These are phyloP conservation scores for Leccinum aurantiacum DNA, from an alignment of 768 basidiomycete species.

Conservation along the genomic window DNA sequence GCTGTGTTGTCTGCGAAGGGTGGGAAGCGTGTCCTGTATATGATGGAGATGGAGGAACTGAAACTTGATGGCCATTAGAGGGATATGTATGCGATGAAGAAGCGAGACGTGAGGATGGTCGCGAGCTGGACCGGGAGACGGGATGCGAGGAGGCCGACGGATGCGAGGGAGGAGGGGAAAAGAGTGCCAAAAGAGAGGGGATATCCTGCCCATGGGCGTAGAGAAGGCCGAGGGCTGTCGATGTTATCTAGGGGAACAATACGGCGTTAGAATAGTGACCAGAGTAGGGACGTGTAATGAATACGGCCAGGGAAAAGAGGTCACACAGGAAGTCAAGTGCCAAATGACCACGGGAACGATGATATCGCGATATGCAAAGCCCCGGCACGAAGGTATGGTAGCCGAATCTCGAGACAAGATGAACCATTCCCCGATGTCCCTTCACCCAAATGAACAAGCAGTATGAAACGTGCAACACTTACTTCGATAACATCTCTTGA, in stretches of 20 bases:
- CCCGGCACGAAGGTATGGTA: background rate
- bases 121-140: slow-evolving; percentile 21
- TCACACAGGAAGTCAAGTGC: slow-evolving; percentile 36
- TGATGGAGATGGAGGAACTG: slow-evolving; percentile 7
- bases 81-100: slow-evolving; percentile 13
- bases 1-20: slow-evolving; percentile 7
- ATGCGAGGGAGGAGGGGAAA: slow-evolving; percentile 9
- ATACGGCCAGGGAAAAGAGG: background rate
- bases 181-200: slow-evolving; percentile 22
- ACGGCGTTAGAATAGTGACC: slow-evolving; percentile 19
- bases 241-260: slow-evolving; percentile 21
- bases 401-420: slow-evolving; percentile 45
- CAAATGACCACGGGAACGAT: slow-evolving; percentile 37
- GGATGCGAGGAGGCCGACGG: slow-evolving; percentile 16
- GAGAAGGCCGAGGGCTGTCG: slow-evolving; percentile 32
- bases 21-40: slow-evolving; percentile 11
- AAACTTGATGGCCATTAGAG: slow-evolving; percentile 7
- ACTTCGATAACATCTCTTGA: slow-evolving; percentile 54
- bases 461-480: slow-evolving; percentile 10
- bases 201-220: slow-evolving; percentile 28
- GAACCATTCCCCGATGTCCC: slow-evolving; percentile 39
- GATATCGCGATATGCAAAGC: slow-evolving; percentile 19
- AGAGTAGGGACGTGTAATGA: background rate
- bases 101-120: slow-evolving; percentile 24
- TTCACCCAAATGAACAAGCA: slow-evolving; percentile 2